Conservation (phyloP, 805 yeast genomes). For the Wickerhamiella hasegawae region DNA sequence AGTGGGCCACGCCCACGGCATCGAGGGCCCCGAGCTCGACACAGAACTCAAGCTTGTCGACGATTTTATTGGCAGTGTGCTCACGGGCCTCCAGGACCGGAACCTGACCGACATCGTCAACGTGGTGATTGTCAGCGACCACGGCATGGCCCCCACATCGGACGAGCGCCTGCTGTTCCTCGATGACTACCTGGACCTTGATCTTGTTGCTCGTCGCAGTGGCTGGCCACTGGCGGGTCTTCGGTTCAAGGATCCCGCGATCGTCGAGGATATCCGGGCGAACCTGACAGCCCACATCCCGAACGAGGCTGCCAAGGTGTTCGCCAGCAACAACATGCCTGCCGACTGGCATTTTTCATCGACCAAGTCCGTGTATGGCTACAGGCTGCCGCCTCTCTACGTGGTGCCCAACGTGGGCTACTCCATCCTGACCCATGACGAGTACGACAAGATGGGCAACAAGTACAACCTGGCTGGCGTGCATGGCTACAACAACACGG, state of each 20-base stretch:
- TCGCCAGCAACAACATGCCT: constrained; percentile 37
- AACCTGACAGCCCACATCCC: constrained; percentile 1
- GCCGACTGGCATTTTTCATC: constrained; percentile 32
- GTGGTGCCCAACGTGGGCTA: constrained; percentile 72
- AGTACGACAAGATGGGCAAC: constrained; percentile 32
- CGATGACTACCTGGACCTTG: constrained; percentile 50
- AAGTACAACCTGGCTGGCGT: constrained; percentile 56
- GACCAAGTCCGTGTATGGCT: constrained; percentile 26
- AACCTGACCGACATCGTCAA: constrained; percentile 54
- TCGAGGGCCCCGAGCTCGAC: constrained; percentile 40
- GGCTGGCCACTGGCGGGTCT: constrained; percentile 84
- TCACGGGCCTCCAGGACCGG: constrained; percentile 33
- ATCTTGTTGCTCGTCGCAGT: constrained; percentile 43
- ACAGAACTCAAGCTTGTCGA: constrained; percentile 51
- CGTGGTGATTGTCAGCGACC: constrained; percentile 69
- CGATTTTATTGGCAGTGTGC: constrained; percentile 35
- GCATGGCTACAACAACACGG: constrained; percentile 72
- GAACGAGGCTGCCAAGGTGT: constrained; percentile 24
- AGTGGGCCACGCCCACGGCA: constrained; percentile 60
- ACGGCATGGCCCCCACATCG: constrained; percentile 85
- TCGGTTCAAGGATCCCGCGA: constrained; percentile 32
- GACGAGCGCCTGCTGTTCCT: constrained; percentile 49
- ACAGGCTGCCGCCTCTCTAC: constrained; percentile 76
- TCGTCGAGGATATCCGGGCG: constrained; percentile 27
- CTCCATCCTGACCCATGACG: constrained; percentile 45